A percentile compares a stretch with the other conserved stretches of the same genome.
Conservation (phyloP, 2,329 filamentous ascomycete genomes). For the Zymoseptoria pseudotritici region DNA sequence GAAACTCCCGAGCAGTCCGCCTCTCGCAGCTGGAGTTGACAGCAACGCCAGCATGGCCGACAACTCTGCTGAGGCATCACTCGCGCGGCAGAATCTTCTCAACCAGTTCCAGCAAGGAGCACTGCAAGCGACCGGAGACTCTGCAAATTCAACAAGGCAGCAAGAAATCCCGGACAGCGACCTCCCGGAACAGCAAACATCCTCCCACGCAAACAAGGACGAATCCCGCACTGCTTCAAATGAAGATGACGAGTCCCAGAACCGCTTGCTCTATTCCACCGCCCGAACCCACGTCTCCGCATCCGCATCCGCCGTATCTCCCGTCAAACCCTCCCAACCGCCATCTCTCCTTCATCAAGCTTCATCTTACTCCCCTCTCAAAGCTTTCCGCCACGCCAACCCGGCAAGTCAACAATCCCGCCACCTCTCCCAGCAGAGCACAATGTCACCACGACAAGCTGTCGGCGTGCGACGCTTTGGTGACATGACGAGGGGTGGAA, state of each 20-base stretch:
- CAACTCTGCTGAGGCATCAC: slow-evolving; percentile 13
- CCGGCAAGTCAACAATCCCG: slow-evolving; percentile 5
- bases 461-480: slow-evolving; percentile 25
- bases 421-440: slow-evolving; percentile 17
- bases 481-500: slow-evolving; percentile 25
- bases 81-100: slow-evolving; percentile 8
- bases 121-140: not conserved
- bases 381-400: not conserved
- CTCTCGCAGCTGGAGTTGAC: slow-evolving; percentile 12
- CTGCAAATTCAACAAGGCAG: not conserved
- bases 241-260: slow-evolving; percentile 7
- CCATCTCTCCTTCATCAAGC: not conserved
- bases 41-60: slow-evolving; percentile 19
- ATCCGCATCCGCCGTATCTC: slow-evolving; percentile 20
- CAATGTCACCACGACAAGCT: slow-evolving; percentile 23
- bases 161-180: slow-evolving; percentile 28
- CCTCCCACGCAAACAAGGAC: not conserved
- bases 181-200: slow-evolving; percentile 4
- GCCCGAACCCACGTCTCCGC: slow-evolving; percentile 33
- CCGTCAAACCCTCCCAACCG: slow-evolving; percentile 11
- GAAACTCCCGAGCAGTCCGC: slow-evolving; percentile 30
- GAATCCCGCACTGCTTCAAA: not conserved
- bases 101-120: slow-evolving; percentile 10
- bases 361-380: slow-evolving; percentile 10
- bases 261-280: slow-evolving; percentile 26